These are phyloP conservation scores for Tolypocladium amazonense DNA, from an alignment of 2,329 filamentous ascomycete species.

Conservation along the genomic window DNA sequence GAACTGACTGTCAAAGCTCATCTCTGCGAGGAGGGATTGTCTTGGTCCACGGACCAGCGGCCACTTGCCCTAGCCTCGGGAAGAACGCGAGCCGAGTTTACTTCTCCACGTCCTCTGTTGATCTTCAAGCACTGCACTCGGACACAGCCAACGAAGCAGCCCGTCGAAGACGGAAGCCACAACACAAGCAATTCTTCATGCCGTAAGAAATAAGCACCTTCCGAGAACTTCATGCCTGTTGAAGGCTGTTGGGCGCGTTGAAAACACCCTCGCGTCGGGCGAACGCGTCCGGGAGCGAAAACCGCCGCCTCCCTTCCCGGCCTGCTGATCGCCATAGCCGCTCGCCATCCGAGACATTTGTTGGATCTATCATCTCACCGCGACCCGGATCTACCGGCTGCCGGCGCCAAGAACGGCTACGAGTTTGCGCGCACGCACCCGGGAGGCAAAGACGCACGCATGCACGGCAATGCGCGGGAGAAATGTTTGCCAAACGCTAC, in stretches of 20 bases:
- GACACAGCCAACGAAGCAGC: not conserved
- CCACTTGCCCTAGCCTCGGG: not conserved
- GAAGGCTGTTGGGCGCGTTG: not conserved
- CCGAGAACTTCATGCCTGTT: not conserved
- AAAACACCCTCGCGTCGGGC: not conserved
- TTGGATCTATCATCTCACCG: not conserved
- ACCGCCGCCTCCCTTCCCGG: not conserved
- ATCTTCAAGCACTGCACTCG: not conserved
- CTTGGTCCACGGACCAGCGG: not conserved
- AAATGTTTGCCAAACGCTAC: not conserved
- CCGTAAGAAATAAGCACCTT: not conserved
- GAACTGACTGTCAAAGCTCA: no score
- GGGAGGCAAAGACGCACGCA: not conserved
- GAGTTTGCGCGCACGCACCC: not conserved
- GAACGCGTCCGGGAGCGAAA: not conserved
- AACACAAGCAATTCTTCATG: not conserved
- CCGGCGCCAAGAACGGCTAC: not conserved
- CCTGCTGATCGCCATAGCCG: not conserved
- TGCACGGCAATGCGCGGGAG: not conserved
- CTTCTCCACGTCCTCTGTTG: not conserved
- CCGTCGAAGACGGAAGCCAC: not conserved
- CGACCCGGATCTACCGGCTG: not conserved
- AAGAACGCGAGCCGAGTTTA: not conserved
- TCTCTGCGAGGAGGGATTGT: not conserved
- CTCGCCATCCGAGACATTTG: not conserved